phyloP scores from a whole-genome alignment of 768 basidiomycete genomes.

The Pleurotus sapidus region DNA sequence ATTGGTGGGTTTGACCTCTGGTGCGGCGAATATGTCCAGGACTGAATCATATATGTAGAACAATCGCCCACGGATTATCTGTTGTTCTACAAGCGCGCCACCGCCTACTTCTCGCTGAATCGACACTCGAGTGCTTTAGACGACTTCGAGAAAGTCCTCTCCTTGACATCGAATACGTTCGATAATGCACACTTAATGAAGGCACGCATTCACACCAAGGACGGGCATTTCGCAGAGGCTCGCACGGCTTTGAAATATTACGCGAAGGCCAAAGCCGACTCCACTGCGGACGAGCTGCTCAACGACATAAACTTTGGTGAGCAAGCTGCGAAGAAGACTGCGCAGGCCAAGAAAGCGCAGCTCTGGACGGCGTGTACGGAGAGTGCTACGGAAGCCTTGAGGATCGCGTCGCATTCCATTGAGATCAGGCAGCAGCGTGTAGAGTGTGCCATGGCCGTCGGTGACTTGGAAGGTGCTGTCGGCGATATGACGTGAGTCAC shows the following conservation, averaged over 20 bases:
- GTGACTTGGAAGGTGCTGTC: constrained; percentile 80
- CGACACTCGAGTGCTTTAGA: constrained; percentile 73
- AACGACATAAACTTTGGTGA: constrained; percentile 60
- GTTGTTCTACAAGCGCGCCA: constrained; percentile 90
- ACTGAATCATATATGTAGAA: constrained; percentile 36
- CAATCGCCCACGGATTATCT: constrained; percentile 84
- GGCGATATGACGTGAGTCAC: constrained; percentile 74
- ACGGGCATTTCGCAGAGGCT: constrained; percentile 73
- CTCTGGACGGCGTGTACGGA: constrained; percentile 83
- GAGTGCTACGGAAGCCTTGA: constrained; percentile 65
- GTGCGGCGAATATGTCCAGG: not conserved
- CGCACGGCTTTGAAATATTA: constrained; percentile 56
- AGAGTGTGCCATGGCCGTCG: constrained; percentile 74
- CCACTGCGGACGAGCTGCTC: constrained; percentile 47
- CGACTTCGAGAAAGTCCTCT: constrained; percentile 83
- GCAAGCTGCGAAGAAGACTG: constrained; percentile 58
- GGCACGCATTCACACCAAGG: constrained; percentile 78
- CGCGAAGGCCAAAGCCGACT: constrained; percentile 47
- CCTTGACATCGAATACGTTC: constrained; percentile 69
- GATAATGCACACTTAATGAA: constrained; percentile 85
- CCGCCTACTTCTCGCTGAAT: constrained; percentile 79
- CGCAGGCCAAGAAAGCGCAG: constrained; percentile 58
- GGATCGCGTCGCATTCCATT: constrained; percentile 66
- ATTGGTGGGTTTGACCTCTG: constrained; percentile 48
- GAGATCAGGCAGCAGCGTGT: constrained; percentile 71